A percentile compares a stretch with the other conserved stretches of the same genome.
phyloP scores from a whole-genome alignment of 495 filamentous ascomycete genomes.

The Aspergillus asperescens region DNA sequence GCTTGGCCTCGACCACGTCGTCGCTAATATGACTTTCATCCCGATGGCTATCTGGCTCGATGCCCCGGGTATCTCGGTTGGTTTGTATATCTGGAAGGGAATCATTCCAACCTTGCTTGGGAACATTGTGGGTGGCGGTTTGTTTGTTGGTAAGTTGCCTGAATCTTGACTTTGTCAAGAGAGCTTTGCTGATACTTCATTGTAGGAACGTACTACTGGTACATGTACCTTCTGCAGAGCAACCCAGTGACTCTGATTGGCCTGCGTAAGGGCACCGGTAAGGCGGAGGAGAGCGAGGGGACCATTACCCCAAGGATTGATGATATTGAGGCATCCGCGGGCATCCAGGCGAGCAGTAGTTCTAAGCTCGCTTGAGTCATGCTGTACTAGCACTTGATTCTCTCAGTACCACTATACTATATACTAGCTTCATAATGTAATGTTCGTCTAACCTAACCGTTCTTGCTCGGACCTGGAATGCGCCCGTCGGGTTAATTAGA shows the following conservation, averaged over 20 bases:
- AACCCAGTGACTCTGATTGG: slow-evolving; percentile 22
- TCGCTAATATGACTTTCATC: slow-evolving; percentile 63
- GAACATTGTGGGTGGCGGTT: slow-evolving; percentile 52
- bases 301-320: slow-evolving; percentile 11
- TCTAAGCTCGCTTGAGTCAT: neutral
- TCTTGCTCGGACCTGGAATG: no score
- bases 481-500: no score
- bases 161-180: neutral
- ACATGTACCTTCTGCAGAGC: slow-evolving; percentile 40
- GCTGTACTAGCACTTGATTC: neutral
- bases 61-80: slow-evolving; percentile 44
- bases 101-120: slow-evolving; percentile 55
- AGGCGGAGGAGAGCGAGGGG: neutral
- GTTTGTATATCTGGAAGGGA: slow-evolving; percentile 60
- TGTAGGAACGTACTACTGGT: slow-evolving; percentile 47
- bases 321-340: slow-evolving; percentile 26
- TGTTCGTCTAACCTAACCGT: no score
- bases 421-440: neutral
- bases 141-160: slow-evolving; percentile 40
- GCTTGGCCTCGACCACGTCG: slow-evolving; percentile 56
- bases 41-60: slow-evolving; percentile 51
- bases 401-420: neutral
- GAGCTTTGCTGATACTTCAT: slow-evolving; percentile 6
- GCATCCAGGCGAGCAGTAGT: neutral
- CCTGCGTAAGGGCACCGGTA: slow-evolving; percentile 11